Evolutionary conservation across 805 yeast species (phyloP).

Genomic region (Jamesozyma rosinii): DNA sequence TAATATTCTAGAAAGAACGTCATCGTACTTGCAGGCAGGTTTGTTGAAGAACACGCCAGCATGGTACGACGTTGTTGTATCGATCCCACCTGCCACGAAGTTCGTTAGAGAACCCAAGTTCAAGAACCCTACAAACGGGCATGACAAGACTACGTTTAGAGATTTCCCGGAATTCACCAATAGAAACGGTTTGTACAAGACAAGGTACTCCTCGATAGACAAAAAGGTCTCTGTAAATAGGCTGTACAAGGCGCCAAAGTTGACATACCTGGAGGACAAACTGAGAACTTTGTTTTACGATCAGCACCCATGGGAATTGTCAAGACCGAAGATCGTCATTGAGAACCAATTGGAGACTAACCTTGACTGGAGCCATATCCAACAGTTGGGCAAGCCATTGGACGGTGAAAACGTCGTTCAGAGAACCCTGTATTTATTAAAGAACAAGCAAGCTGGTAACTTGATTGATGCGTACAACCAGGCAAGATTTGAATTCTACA

Average conservation of each 20-base stretch:
- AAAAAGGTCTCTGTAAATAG: conserved; percentile 11
- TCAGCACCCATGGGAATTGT: conserved; percentile 97
- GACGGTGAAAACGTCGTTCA: conserved; percentile 88
- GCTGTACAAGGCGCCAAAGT: conserved; percentile 24
- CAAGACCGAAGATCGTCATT: conserved; percentile 75
- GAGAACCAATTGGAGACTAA: conserved; percentile 59
- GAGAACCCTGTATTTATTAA: conserved; percentile 51
- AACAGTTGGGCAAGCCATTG: conserved; percentile 61
- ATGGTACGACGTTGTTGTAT: conserved; percentile 81
- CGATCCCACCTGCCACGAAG: conserved; percentile 68
- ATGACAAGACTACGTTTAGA: conserved; percentile 8
- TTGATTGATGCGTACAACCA: conserved; percentile 68
- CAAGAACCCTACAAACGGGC: conserved; percentile 15
- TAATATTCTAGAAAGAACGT: conserved; percentile 69
- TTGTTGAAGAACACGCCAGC: conserved; percentile 65
- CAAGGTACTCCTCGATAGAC: conserved; percentile 23
- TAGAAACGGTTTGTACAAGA: conserved; percentile 27
- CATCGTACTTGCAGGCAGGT: conserved; percentile 64
- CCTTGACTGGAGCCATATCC: conserved; percentile 71
- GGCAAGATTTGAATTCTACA: conserved; percentile 82
- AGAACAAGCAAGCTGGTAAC: conserved; percentile 25
- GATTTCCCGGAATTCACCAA: conserved; percentile 9
- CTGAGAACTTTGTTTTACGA: conserved; percentile 72
- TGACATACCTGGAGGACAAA: conserved; percentile 51
- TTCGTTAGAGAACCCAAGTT: conserved; percentile 32